Base-by-base conservation (phyloP, 441 rosid species). In the Flueggea neowawraea region DNA sequence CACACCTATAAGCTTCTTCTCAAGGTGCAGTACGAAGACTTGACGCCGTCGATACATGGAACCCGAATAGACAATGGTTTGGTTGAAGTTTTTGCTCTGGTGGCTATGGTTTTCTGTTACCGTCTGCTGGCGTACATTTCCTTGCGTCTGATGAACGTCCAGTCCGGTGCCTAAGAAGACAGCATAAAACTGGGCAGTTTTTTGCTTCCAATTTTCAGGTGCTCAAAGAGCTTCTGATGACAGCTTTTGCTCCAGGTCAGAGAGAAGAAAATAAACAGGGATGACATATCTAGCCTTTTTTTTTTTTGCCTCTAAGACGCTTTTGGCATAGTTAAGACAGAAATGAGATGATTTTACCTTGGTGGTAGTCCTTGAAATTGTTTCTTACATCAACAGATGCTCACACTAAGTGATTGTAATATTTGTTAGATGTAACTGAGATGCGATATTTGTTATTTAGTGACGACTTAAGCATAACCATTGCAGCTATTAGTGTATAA, bases 1-100 rank as follows among this genome's bases (percentile, higher is more conserved):
- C 97, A 95, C 79, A 91, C 99, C 48, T 95, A 91, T 68, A 95
- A 86, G 84, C 95, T 95, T 59, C 97, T 95, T 31, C 87, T 91
- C 33, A 95, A 89, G 83, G 95, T 95, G 15, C 97, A 95, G 55
- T 91, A 91, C 54, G 79, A 80, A 55, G 75, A 78, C 65, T 69
- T 69, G 31, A 60, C 70, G 44, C 80, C 75, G 3, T 66, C 69
- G 8, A 74, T 81, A 51, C 76, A 85, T 17, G 94, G 94, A 49
- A 76, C 77, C 60, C 69, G 69, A 69, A 81, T 78, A 16, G 95
- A 85, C 80, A 71, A 63, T 55, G 88, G 99, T 12, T 16, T 72
- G 41, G 75, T 41, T 31, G 97, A 91, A 81, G 96, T 95, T 0
- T 43, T 69, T 14, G 92, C 97, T 50, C 78, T 95, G 15, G 88